phyloP scores from a whole-genome alignment of 257 asterid species.

The Nicotiana otophora region DNA sequence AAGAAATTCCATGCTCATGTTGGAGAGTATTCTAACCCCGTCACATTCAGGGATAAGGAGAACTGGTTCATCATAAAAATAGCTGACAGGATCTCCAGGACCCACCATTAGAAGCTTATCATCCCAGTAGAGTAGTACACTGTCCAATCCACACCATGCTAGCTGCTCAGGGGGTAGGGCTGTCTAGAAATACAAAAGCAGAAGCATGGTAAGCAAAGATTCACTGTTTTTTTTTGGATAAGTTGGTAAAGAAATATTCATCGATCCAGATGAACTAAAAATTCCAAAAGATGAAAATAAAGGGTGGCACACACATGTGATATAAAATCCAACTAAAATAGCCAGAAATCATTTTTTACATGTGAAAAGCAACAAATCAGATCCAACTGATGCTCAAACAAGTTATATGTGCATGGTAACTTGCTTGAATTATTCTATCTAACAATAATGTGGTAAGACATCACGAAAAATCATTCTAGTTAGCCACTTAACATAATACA shows the following conservation, averaged over 20 bases:
- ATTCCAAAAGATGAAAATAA: neutral
- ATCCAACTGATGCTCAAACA: no score
- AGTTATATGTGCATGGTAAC: no score
- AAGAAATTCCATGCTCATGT: conserved; percentile 75
- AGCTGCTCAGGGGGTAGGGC: conserved; percentile 92
- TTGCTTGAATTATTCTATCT: no score
- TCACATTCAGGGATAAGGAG: conserved; percentile 89
- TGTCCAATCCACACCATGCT: conserved; percentile 98
- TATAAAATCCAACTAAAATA: neutral
- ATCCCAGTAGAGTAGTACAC: conserved; percentile 89
- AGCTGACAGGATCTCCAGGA: conserved; percentile 90
- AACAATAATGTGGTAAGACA: neutral
- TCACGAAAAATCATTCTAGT: neutral
- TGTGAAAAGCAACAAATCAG: neutral
- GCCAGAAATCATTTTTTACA: neutral
- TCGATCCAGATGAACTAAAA: neutral
- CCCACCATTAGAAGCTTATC: conserved; percentile 96
- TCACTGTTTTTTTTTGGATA: neutral
- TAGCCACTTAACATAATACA: neutral
- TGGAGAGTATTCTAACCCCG: conserved; percentile 86
- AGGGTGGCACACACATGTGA: neutral
- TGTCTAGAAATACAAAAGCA: conserved; percentile 44
- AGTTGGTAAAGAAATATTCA: neutral
- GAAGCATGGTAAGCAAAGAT: neutral
- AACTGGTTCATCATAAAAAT: conserved; percentile 83